Base-by-base conservation (phyloP, 805 yeast species). In the Sugiyamaella marilandica region DNA sequence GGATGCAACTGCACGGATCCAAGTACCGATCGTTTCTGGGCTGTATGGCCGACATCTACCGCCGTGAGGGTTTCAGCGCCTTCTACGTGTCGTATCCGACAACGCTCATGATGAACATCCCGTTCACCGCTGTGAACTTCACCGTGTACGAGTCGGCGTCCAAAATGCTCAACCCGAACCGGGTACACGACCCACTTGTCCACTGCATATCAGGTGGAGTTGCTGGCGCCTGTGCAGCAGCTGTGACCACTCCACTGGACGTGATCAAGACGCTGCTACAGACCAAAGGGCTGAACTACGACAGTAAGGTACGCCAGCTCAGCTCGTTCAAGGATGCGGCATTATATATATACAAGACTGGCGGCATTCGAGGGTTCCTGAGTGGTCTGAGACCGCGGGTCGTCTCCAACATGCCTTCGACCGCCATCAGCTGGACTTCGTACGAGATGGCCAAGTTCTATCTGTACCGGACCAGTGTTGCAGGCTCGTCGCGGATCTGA, bases 401-500 rank as follows among this genome's bases (percentile, higher is more conserved):
- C 52, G 83, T 92, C 32, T 86, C 94, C 59, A 90, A 90, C 69
- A 90, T 92, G 67, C 99, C 99, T 19, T 83, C 95, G 45, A 92
- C 98, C 8, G 98, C 98, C 18, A 90, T 92, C 56, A 84, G 95
- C 59, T 92, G 98, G 98, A 92, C 98, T 1, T 88, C 96, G 26
- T 92, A 92, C 70, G 99, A 92, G 69, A 87, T 91, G 92, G 97
- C 97, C 43, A 92, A 92, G 71, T 84, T 81, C 59, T 76, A 84
- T 59, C 70, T 84, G 31, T 44, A 47, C 49, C 47, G 45, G 19
- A 21, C 24, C 24, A 39, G 8, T 16, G 16, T n/a, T 3, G n/a
- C 37, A 10, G 16, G 16, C 18, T 32, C 41, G 8, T 46, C 41
- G 21, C 33, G 29, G 29, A 24, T 24, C 29, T 24, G 29, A 24